A percentile compares a stretch with the other conserved stretches of the same genome.
phyloP scores from a whole-genome alignment of 768 basidiomycete species.

The Termitomyces sp. region DNA sequence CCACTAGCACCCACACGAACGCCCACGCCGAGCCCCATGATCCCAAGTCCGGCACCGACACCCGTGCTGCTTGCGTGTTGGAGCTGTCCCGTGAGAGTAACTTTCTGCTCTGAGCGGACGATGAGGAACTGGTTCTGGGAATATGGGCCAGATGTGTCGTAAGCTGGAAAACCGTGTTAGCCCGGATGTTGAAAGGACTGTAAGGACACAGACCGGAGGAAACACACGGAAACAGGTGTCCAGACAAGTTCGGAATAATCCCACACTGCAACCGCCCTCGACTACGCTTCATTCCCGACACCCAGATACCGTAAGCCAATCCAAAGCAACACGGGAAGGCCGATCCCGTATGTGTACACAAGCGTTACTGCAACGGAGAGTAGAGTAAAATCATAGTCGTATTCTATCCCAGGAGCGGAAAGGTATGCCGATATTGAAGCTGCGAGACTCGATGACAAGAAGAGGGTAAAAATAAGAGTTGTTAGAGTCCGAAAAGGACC shows the following conservation, averaged over 20 bases:
- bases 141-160: conserved; percentile 34
- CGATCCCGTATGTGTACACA: conserved; percentile 86
- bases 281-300: conserved; percentile 87
- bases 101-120: background rate
- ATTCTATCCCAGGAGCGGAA: conserved; percentile 47
- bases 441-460: conserved; percentile 89
- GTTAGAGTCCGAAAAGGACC: conserved; percentile 98
- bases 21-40: conserved; percentile 21
- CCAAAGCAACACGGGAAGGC: conserved; percentile 81
- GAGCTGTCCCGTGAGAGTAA: background rate
- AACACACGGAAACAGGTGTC: conserved; percentile 79
- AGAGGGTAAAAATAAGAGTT: conserved; percentile 89
- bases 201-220: background rate
- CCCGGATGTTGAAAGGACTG: background rate
- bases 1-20: conserved; percentile 13
- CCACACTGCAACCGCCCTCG: conserved; percentile 78
- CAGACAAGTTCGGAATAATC: conserved; percentile 81
- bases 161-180: conserved; percentile 31
- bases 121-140: conserved; percentile 8
- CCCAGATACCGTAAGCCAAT: conserved; percentile 78
- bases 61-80: conserved; percentile 4
- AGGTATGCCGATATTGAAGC: conserved; percentile 87
- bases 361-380: conserved; percentile 78
- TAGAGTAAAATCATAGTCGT: conserved; percentile 83
- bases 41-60: conserved; percentile 17